Conservation (phyloP, 495 filamentous ascomycete genomes). For the Neurospora sp. region DNA sequence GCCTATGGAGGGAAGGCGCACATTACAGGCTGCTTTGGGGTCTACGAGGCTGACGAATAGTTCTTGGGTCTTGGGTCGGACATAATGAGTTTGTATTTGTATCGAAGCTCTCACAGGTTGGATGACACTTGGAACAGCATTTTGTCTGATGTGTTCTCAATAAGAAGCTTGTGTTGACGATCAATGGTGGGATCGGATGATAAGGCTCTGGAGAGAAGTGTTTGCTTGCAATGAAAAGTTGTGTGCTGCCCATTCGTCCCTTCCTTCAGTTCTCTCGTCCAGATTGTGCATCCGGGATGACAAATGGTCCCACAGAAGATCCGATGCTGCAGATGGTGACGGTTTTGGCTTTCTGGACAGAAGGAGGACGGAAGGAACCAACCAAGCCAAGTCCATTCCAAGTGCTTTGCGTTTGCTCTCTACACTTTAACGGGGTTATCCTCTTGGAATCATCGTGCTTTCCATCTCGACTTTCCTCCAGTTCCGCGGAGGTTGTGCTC, state of each 20-base stretch:
- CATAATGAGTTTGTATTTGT: not conserved
- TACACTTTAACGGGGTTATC: not conserved
- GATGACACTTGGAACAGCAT: not conserved
- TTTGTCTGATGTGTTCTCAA: not conserved
- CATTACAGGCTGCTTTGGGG: not conserved
- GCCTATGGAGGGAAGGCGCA: not conserved
- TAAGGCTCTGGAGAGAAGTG: not conserved
- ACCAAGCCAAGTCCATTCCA: not conserved
- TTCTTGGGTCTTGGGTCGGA: not conserved
- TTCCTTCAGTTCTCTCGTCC: not conserved
- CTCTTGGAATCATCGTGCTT: not conserved
- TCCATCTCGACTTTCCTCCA: not conserved
- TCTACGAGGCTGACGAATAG: not conserved
- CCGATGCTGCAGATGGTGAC: not conserved
- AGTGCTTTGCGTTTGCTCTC: not conserved
- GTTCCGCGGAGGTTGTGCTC: not conserved
- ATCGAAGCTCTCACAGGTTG: not conserved
- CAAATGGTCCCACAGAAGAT: not conserved
- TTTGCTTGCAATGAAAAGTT: not conserved
- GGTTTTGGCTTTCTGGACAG: not conserved
- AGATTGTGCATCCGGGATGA: not conserved
- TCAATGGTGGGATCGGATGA: not conserved
- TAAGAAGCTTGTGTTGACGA: not conserved
- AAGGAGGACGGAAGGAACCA: not conserved
- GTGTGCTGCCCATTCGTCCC: not conserved